Percentiles rank a stretch among this genome's conserved stretches.
These are phyloP conservation scores for Trichomonas tenax DNA, from an alignment of 208 protist genomes.

Conservation along the genomic window DNA sequence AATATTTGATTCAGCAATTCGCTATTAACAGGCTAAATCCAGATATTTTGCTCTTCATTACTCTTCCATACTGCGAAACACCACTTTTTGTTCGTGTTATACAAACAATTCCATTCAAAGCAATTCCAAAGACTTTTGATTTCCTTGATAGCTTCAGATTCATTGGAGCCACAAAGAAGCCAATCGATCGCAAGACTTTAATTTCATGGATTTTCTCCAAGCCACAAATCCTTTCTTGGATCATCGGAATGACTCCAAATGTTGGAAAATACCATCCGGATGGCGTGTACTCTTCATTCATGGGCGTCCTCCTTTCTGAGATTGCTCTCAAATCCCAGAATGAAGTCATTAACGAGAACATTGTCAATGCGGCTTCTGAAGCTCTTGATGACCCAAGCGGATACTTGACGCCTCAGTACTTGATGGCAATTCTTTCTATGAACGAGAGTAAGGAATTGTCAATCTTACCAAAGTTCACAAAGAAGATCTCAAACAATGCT, in stretches of 20 bases:
- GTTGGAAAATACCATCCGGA: background rate
- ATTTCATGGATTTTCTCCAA: background rate
- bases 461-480: background rate
- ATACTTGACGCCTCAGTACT: background rate
- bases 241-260: background rate
- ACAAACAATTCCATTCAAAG: slow-evolving; percentile 12
- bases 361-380: background rate
- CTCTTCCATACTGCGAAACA: background rate
- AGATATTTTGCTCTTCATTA: background rate
- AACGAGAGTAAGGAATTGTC: background rate
- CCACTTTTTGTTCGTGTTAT: background rate
- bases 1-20: slow-evolving; percentile 21
- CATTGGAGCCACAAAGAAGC: background rate
- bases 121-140: background rate
- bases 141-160: background rate
- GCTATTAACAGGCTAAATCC: background rate
- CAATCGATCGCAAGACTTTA: background rate
- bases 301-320: background rate
- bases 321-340: background rate
- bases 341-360: background rate
- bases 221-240: background rate
- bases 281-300: background rate
- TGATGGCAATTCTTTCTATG: background rate
- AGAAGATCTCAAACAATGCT: background rate
- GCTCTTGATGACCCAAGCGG: background rate